Conservation (phyloP, 176 grass and related monocot genomes). For the Chloris gayana region DNA sequence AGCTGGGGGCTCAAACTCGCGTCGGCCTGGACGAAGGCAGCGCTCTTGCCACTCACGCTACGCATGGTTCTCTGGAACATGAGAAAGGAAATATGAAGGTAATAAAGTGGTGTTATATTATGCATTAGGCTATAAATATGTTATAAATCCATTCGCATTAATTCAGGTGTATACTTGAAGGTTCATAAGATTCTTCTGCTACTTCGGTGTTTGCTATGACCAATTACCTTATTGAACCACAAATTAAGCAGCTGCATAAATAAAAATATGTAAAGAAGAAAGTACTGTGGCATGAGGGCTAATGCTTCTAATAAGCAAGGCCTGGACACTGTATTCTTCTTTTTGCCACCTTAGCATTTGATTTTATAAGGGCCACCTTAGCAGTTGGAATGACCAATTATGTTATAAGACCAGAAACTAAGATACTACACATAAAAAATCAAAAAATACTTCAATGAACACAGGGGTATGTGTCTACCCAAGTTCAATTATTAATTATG, state of each 20-base stretch:
- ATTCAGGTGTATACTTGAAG: neutral
- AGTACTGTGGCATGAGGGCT: neutral
- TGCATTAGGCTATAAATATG: neutral
- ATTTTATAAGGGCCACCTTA: neutral
- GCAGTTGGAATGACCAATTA: neutral
- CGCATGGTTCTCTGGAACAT: too few relatives aligned
- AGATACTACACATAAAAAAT: too few relatives aligned
- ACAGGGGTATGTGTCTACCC: too few relatives aligned
- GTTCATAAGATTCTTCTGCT: neutral
- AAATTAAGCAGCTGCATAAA: neutral
- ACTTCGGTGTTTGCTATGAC: neutral
- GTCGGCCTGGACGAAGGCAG: too few relatives aligned
- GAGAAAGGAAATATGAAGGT: neutral
- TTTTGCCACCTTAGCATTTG: too few relatives aligned
- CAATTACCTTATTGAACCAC: neutral
- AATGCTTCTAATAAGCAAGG: neutral
- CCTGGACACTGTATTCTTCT: too few relatives aligned
- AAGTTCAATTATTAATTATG: too few relatives aligned
- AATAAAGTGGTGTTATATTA: neutral
- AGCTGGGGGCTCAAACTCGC: too few relatives aligned
- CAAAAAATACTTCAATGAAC: too few relatives aligned
- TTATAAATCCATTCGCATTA: neutral
- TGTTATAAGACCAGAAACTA: too few relatives aligned
- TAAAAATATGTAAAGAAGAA: neutral
- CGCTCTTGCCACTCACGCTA: too few relatives aligned